Evolutionary conservation across 768 basidiomycete genomes (phyloP).

Genomic region (Candolleomyces eurysporus): DNA sequence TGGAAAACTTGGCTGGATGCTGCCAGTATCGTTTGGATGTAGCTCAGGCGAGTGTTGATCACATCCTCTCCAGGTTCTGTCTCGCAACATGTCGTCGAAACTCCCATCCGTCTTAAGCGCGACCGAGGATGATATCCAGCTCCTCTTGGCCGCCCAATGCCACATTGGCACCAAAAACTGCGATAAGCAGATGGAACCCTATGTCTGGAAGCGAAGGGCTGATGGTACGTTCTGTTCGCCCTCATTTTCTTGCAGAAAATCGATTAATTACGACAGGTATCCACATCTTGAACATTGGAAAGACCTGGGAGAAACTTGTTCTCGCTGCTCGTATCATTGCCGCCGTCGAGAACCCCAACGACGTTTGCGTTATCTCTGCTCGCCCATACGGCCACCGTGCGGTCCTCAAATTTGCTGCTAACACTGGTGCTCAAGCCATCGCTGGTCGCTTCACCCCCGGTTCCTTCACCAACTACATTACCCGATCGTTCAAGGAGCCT

Average conservation of each 20-base stretch:
- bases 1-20: slow-evolving; percentile 43
- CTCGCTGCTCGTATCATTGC: slow-evolving; percentile 97
- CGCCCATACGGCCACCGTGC: slow-evolving; percentile 99
- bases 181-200: slow-evolving; percentile 98
- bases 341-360: slow-evolving; percentile 96
- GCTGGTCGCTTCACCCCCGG: slow-evolving; percentile 99
- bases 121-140: slow-evolving; percentile 96
- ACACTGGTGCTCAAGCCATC: slow-evolving; percentile 98
- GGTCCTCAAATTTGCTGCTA: slow-evolving; percentile 96
- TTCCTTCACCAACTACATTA: slow-evolving; percentile 99
- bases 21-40: slow-evolving; percentile 32
- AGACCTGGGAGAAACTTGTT: slow-evolving; percentile 99
- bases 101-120: slow-evolving; percentile 90
- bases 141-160: slow-evolving; percentile 91
- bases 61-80: slow-evolving; percentile 28
- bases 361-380: slow-evolving; percentile 97
- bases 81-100: slow-evolving; percentile 72
- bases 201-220: slow-evolving; percentile 94
- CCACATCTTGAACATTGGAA: slow-evolving; percentile 96
- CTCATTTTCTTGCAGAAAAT: not conserved
- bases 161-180: slow-evolving; percentile 99
- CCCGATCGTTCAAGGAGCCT: slow-evolving; percentile 99
- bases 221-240: slow-evolving; percentile 67
- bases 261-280: slow-evolving; percentile 59
- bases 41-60: slow-evolving; percentile 19